Conservation (phyloP, 345 rosid genomes). For the Euclidium syriacum region DNA sequence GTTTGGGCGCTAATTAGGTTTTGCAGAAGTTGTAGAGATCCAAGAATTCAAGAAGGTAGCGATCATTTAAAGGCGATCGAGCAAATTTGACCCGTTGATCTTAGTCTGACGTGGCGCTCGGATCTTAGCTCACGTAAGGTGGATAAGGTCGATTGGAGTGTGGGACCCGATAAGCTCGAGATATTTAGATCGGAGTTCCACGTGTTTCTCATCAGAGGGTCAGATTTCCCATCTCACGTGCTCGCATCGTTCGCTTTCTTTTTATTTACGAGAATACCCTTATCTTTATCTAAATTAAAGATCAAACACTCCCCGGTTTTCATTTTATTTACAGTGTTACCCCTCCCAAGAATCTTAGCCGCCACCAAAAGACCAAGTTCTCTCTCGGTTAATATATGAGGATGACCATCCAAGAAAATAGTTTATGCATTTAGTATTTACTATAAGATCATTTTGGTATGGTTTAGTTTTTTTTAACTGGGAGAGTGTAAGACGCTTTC, state of each 20-base stretch:
- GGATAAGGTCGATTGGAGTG: conserved; percentile 50
- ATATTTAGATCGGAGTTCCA: conserved; percentile 9
- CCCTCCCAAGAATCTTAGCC: conserved; percentile 16
- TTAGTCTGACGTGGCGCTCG: conserved; percentile 30
- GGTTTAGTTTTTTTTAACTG: too few relatives aligned
- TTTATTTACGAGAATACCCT: conserved; percentile 17
- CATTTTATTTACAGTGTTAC: conserved; percentile 5
- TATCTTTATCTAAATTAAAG: conserved; percentile 10
- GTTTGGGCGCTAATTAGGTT: not conserved
- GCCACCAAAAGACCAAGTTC: conserved; percentile 9
- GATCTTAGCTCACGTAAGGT: conserved; percentile 34
- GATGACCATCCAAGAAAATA: too few relatives aligned
- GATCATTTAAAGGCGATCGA: conserved; percentile 5
- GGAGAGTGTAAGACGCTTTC: too few relatives aligned
- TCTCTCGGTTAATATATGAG: too few relatives aligned
- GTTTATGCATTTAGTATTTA: too few relatives aligned
- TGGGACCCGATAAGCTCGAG: conserved; percentile 34
- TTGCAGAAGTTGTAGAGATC: conserved; percentile 31
- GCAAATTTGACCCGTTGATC: conserved; percentile 41
- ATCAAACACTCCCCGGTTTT: not conserved
- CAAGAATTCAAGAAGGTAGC: not conserved
- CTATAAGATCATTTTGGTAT: too few relatives aligned
- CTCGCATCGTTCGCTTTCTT: conserved; percentile 2
- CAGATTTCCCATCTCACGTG: conserved; percentile 30
- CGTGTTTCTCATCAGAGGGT: conserved; percentile 30